Evolutionary conservation across 345 rosid genomes (phyloP), one percentile per base, ranked within the genome.

Genomic region (Ailanthus altissimus): DNA sequence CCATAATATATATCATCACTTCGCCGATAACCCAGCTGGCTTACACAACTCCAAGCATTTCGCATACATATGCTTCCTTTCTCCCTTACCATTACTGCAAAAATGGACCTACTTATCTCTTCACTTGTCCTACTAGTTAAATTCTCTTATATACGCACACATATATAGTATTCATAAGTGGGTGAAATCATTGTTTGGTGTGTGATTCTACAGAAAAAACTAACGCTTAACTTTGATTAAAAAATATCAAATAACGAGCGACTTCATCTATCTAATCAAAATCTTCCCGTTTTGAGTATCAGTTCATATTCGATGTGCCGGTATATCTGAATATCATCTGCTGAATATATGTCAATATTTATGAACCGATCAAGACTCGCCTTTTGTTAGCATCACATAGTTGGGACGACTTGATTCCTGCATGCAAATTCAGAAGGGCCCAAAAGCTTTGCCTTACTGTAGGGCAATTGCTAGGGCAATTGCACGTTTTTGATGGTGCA

Each of bases 31-130:
- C 69, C 49, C 69, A 40, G 49, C 67, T 63, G 67, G 47, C 68
- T 38, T n/a, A 6, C 45, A 20, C 49, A 64, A 13, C 11, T 60
- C 28, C 36, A 25, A 14, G 40, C 67, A 18, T 38, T 63, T 28
- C 18, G 23, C 38, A 1, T 56, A 56, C n/a, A 11, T 56, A 56
- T 38, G 47, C 67, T 38, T 38, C 67, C 25, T 45, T 43, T 46
- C 53, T 45, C 20, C 71, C 54, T 43, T 5, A 21, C 54, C 54
- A 67, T 67, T 43, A 45, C 51, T 46, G 71, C 54, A 21, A 6
- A 21, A 47, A 67, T 32, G 71, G 53, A 12, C 71, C 71, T 67
- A 67, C 71, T 12, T 67, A 46, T n/a, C 49, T 13, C 7, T n/a
- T 56, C 26, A 8, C 60, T 18, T 0, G 26, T 21, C 3, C 3